Evolutionary conservation across 306 rosid species (phyloP).

Genomic region (Astragalus membranaceus): DNA sequence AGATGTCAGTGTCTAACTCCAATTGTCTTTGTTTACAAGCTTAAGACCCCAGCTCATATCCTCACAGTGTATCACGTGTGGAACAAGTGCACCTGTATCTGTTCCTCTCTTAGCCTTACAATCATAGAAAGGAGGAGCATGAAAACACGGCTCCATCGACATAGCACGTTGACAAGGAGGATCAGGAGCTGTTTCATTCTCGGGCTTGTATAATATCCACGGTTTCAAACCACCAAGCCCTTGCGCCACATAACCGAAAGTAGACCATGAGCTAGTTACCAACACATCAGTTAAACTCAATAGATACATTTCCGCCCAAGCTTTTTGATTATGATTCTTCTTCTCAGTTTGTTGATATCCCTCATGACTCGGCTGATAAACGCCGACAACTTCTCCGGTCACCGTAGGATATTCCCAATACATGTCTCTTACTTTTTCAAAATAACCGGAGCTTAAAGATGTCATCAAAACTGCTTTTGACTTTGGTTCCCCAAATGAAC

Average conservation of each 20-base stretch:
- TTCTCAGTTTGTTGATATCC: constrained; percentile 62
- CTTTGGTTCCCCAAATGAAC: constrained; percentile 15
- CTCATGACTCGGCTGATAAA: constrained; percentile 74
- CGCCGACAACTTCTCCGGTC: constrained; percentile 49
- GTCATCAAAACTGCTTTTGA: constrained; percentile 57
- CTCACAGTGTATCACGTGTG: constrained; percentile 71
- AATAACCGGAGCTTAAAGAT: constrained; percentile 55
- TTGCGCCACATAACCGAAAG: constrained; percentile 76
- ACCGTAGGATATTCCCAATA: constrained; percentile 59
- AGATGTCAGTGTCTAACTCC: no score
- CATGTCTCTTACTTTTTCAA: constrained; percentile 47
- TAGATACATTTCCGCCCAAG: constrained; percentile 67
- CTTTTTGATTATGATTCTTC: constrained; percentile 53
- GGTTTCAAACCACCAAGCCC: constrained; percentile 70
- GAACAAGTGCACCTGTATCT: constrained; percentile 52
- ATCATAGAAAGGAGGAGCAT: constrained; percentile 66
- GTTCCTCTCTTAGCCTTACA: constrained; percentile 56
- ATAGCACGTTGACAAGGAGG: constrained; percentile 51
- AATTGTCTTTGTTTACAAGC: constrained; percentile 35
- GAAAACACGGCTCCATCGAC: constrained; percentile 80
- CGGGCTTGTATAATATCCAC: constrained; percentile 62
- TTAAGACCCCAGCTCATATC: constrained; percentile 90
- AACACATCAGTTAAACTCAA: constrained; percentile 52
- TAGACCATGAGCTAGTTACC: constrained; percentile 76
- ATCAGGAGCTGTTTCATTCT: constrained; percentile 49